phyloP scores from a whole-genome alignment of 306 rosid species.

The Citrullus mucosospermus region DNA sequence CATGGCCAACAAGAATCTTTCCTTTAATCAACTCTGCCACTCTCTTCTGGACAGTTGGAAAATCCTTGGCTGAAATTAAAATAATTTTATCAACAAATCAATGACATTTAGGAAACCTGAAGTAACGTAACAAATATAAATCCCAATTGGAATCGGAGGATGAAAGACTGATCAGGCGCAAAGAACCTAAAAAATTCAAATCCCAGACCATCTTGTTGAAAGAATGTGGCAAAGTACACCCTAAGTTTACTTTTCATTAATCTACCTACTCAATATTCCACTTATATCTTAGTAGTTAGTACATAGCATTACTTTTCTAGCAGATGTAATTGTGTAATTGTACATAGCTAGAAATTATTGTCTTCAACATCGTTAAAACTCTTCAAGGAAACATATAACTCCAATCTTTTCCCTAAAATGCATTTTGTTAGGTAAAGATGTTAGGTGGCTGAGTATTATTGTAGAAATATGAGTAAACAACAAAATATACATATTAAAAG shows the following conservation, averaged over 20 bases:
- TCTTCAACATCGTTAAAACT: neutral
- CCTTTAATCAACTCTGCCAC: constrained; percentile 77
- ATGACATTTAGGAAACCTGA: neutral
- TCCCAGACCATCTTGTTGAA: neutral
- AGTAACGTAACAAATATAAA: neutral
- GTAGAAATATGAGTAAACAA: neutral
- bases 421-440: neutral
- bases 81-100: neutral
- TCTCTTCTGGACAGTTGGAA: constrained; percentile 54
- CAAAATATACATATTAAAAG: neutral
- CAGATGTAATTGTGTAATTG: neutral
- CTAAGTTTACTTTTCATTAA: neutral
- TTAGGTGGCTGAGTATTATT: neutral
- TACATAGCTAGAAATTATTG: neutral
- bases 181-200: neutral
- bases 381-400: neutral
- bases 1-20: constrained; percentile 87
- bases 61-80: constrained; percentile 56
- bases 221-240: neutral
- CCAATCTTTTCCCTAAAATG: neutral
- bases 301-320: neutral
- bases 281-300: neutral
- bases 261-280: neutral
- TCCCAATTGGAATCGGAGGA: neutral
- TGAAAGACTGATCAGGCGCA: neutral